Conservation (phyloP, 2,329 filamentous ascomycete species). For the Corinectria fuckeliana region DNA sequence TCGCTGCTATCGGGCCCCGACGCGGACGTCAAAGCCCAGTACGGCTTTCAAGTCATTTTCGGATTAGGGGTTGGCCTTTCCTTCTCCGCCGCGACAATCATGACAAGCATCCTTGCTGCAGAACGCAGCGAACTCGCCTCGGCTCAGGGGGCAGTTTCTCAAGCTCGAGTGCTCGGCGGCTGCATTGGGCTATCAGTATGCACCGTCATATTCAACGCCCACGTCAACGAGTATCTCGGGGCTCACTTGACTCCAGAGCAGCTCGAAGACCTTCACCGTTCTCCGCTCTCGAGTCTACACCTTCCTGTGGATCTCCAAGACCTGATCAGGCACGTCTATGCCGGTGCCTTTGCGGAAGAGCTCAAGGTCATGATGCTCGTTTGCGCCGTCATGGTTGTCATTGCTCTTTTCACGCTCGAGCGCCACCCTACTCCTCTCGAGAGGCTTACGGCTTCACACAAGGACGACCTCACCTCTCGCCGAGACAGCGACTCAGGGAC, state of each 20-base stretch:
- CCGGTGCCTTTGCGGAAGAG: conserved; percentile 53
- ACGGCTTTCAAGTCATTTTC: conserved; percentile 62
- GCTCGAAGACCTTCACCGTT: conserved; percentile 52
- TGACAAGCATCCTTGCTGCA: conserved; percentile 60
- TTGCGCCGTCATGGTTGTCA: conserved; percentile 50
- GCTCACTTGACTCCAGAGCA: conserved; percentile 45
- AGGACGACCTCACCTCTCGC: conserved; percentile 39
- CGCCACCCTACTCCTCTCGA: conserved; percentile 47
- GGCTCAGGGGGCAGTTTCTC: conserved; percentile 65
- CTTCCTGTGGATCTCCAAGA: conserved; percentile 43
- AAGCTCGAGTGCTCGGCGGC: conserved; percentile 65
- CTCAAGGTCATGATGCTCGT: conserved; percentile 55
- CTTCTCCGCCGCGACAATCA: conserved; percentile 63
- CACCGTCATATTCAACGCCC: conserved; percentile 63
- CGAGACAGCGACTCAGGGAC: conserved; percentile 48
- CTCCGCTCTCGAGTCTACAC: conserved; percentile 48
- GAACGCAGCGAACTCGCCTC: conserved; percentile 58
- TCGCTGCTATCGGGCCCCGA: conserved; percentile 47
- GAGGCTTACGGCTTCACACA: conserved; percentile 38
- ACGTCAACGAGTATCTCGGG: conserved; percentile 48
- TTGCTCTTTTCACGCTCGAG: conserved; percentile 54
- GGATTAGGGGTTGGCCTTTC: conserved; percentile 66
- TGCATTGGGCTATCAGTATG: conserved; percentile 64
- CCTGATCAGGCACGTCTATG: conserved; percentile 50
- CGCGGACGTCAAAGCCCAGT: conserved; percentile 50